Base-by-base conservation (phyloP, 305 asterid species). In the Fraxinus albicans region DNA sequence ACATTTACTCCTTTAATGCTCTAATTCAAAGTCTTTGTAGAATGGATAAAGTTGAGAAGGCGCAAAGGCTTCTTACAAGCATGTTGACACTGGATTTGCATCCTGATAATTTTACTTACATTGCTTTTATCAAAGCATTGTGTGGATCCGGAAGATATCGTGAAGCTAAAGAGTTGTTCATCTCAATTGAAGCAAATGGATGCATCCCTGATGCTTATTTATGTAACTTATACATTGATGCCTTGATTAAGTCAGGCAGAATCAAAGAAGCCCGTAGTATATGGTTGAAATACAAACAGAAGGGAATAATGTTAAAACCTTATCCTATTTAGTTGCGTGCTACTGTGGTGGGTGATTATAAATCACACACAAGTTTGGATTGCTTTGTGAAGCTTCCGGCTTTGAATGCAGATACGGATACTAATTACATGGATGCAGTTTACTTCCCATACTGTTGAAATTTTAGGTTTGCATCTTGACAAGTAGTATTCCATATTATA, bases 51-150 rank as follows among this genome's bases (percentile, higher is more conserved):
- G 87, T 94, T 79, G 94, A 89, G 80, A 88, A 86, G 91, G 99
- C 97, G 9, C 91, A 91, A 83, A 90, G 89, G 86, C 87, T 94
- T 87, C 93, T 96, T 79, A 75, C 35, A 77, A 91, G 90, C 90
- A 94, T 94, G 98, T 81, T 90, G 79, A 23, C 86, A 0, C 78
- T 92, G 86, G 88, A 85, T 78, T 87, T 96, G 89, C 87, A 25
- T 76, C 97, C 97, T 36, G 98, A 96, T 88, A 91, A 89, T 85
- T 90, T 88, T 88, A 94, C 98, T 9, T 93, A 89, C 58, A 83
- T 85, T 75, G 92, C 97, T 76, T 93, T 93, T 87, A 87, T 96
- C 78, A 89, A 83, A 87, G 89, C 90, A 40, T 85, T 94, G 81
- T 94, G 93, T 87, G 93, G 89, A 73, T 84, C 84, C 5, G 94